Evolutionary conservation across 1,284 basidiomycete genomes (phyloP).

Genomic region (Melampsora americana): DNA sequence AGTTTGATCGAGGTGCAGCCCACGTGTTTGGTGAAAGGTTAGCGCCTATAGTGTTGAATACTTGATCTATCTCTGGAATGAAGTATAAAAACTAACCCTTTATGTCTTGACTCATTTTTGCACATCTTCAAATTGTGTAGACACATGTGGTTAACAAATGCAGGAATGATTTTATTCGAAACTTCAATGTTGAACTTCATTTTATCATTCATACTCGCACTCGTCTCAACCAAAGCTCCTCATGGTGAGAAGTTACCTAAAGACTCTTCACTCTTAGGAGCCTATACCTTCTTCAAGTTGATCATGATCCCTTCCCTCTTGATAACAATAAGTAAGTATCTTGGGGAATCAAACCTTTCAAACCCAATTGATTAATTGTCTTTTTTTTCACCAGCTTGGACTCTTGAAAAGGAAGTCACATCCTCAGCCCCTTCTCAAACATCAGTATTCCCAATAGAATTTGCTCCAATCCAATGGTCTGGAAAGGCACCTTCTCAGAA

Average conservation of each 20-base stretch:
- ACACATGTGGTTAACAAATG: background rate
- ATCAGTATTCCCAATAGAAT: background rate
- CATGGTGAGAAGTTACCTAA: background rate
- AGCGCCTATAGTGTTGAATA: background rate
- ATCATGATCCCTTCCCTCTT: background rate
- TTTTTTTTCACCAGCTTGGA: background rate
- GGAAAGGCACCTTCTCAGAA: background rate
- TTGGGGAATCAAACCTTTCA: background rate
- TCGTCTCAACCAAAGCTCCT: background rate
- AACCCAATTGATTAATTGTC: background rate
- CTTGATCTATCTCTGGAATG: background rate
- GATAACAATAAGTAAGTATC: background rate
- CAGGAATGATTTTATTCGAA: background rate
- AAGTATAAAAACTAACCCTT: background rate
- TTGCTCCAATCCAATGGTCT: background rate
- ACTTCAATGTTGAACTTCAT: conserved; percentile 1
- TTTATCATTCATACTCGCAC: background rate
- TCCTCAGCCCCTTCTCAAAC: background rate
- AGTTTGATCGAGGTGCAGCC: background rate
- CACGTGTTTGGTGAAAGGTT: background rate
- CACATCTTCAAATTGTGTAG: background rate
- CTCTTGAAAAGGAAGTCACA: background rate
- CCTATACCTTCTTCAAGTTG: background rate
- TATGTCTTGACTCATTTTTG: background rate
- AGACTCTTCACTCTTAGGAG: background rate